phyloP scores from a whole-genome alignment of 768 basidiomycete species.

The Pisolithus tinctorius region DNA sequence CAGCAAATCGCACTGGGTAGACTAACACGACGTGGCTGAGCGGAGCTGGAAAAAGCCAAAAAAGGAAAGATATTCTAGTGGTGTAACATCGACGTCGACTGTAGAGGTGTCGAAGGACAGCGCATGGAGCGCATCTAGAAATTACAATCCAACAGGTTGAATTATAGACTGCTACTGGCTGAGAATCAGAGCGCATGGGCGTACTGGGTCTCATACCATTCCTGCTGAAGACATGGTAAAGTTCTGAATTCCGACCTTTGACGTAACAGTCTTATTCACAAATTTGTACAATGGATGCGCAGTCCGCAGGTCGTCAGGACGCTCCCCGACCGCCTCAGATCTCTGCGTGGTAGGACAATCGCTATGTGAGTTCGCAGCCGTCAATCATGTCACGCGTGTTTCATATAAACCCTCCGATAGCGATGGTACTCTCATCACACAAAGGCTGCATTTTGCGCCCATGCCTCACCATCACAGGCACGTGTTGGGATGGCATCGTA shows the following conservation, averaged over 20 bases:
- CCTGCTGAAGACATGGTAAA: slow-evolving; percentile 59
- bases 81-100: neutral
- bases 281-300: neutral
- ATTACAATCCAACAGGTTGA: neutral
- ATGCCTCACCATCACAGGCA: slow-evolving; percentile 61
- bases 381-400: neutral
- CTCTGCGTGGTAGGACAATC: slow-evolving; percentile 58
- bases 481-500: slow-evolving; percentile 71
- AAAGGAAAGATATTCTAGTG: slow-evolving; percentile 4
- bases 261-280: neutral
- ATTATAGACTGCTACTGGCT: neutral
- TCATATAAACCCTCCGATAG: slow-evolving; percentile 31
- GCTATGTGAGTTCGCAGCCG: slow-evolving; percentile 52
- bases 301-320: slow-evolving; percentile 62
- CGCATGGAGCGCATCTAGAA: neutral
- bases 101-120: neutral
- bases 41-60: slow-evolving; percentile 26
- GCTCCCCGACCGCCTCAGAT: slow-evolving; percentile 57
- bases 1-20: neutral
- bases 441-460: slow-evolving; percentile 70
- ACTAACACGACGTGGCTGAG: slow-evolving; percentile 16
- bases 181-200: slow-evolving; percentile 43
- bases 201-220: slow-evolving; percentile 67
- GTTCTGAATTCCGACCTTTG: neutral
- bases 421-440: slow-evolving; percentile 82